Percentiles rank a stretch among this genome's conserved stretches.
phyloP scores from a whole-genome alignment of 768 basidiomycete genomes.

The Auriscalpium microsporum region DNA sequence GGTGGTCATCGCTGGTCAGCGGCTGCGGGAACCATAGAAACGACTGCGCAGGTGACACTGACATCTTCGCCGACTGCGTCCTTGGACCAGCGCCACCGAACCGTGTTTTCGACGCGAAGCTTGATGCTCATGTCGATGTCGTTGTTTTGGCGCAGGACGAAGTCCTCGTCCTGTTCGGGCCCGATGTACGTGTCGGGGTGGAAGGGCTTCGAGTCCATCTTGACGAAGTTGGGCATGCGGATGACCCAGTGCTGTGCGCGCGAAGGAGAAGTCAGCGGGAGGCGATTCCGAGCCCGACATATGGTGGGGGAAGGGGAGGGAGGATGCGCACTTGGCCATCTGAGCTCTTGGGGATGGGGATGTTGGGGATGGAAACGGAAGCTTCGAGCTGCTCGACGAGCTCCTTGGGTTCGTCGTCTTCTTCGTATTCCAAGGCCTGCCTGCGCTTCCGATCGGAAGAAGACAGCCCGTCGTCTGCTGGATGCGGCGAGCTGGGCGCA shows the following conservation, averaged over 20 bases:
- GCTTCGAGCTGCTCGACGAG: conserved; percentile 53
- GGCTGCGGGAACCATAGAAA: background rate
- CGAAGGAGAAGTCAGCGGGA: conserved; percentile 1
- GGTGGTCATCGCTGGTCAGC: background rate
- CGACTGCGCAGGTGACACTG: conserved; percentile 25
- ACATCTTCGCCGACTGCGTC: conserved; percentile 71
- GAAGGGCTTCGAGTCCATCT: conserved; percentile 83
- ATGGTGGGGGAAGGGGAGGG: background rate
- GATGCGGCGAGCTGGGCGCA: conserved; percentile 25
- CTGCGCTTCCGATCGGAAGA: conserved; percentile 48
- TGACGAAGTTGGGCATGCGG: conserved; percentile 89
- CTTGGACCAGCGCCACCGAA: conserved; percentile 92
- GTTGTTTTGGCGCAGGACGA: conserved; percentile 46
- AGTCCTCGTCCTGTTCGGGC: conserved; percentile 71
- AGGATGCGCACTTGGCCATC: conserved; percentile 62
- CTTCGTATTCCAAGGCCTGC: conserved; percentile 69
- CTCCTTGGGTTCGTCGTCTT: conserved; percentile 61
- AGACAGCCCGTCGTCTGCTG: conserved; percentile 60
- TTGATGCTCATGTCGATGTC: conserved; percentile 76
- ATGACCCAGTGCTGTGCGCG: conserved; percentile 80
- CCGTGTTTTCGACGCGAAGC: conserved; percentile 85
- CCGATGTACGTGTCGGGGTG: conserved; percentile 80
- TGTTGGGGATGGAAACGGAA: conserved; percentile 75
- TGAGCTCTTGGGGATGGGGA: conserved; percentile 71
- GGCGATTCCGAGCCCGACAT: conserved; percentile 1